These are phyloP conservation scores for Boletellus emodensis DNA, from an alignment of 768 basidiomycete species.

Conservation along the genomic window DNA sequence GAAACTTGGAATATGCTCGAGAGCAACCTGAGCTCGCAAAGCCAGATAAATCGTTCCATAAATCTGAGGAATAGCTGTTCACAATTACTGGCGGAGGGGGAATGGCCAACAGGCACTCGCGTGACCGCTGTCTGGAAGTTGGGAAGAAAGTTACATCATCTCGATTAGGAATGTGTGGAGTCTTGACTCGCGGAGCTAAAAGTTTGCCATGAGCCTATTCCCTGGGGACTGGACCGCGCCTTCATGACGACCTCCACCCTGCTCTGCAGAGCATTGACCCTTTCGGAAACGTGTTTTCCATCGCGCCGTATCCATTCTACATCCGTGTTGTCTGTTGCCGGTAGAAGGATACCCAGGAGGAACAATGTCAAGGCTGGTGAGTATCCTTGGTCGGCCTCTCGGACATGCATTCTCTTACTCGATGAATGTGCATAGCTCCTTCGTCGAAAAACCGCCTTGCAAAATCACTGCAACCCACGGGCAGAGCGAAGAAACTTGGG, in stretches of 20 bases:
- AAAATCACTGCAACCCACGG: conserved; percentile 25
- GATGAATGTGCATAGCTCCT: conserved; percentile 10
- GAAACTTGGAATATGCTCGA: too few species aligned
- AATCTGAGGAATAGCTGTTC: background rate
- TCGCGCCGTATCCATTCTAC: conserved; percentile 10
- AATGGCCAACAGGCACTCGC: background rate
- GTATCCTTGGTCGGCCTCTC: background rate
- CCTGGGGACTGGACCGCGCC: background rate
- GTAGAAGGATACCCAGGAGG: conserved; percentile 15
- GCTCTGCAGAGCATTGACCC: conserved; percentile 3
- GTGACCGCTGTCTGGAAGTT: background rate
- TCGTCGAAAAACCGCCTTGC: conserved; percentile 27
- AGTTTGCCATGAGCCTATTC: background rate
- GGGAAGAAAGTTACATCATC: background rate
- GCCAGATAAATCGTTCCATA: background rate
- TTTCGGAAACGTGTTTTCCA: background rate
- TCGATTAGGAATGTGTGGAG: conserved; percentile 7
- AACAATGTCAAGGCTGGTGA: conserved; percentile 10
- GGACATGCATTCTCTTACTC: background rate
- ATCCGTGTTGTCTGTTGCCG: conserved; percentile 3
- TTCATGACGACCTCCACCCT: conserved; percentile 5
- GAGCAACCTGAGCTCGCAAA: too few species aligned
- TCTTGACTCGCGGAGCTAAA: background rate
- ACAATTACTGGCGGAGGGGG: background rate
- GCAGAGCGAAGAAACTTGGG: conserved; percentile 25